Evolutionary conservation across 257 asterid species (phyloP).

Genomic region (Scutellaria galericulata): DNA sequence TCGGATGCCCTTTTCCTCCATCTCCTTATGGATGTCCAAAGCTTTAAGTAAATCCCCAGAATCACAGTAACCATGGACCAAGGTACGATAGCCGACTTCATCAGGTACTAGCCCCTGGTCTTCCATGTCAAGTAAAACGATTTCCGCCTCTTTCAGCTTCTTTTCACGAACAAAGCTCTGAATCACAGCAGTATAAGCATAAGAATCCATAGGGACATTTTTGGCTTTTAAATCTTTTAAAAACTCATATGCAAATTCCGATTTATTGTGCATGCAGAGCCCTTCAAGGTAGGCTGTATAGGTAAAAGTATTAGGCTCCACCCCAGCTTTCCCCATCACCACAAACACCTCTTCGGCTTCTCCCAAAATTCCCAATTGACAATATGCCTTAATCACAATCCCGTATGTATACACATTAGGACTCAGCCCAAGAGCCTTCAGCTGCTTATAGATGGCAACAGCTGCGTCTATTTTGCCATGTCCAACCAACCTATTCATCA

Average conservation of each 20-base stretch:
- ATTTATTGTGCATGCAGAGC: conserved; percentile 54
- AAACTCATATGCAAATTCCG: conserved; percentile 50
- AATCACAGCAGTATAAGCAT: conserved; percentile 57
- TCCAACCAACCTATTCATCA: conserved; percentile 65
- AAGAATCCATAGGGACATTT: conserved; percentile 47
- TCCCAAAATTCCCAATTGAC: conserved; percentile 53
- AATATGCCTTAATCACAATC: conserved; percentile 69
- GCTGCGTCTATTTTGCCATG: conserved; percentile 57
- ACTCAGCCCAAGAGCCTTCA: conserved; percentile 52
- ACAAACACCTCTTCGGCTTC: conserved; percentile 57
- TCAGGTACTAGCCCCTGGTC: conserved; percentile 54
- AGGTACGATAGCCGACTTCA: conserved; percentile 46
- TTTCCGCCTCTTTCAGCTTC: conserved; percentile 58
- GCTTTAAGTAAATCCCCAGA: conserved; percentile 60
- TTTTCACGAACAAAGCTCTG: conserved; percentile 67
- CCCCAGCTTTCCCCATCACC: conserved; percentile 75
- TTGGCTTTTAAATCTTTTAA: conserved; percentile 41
- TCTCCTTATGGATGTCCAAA: conserved; percentile 51
- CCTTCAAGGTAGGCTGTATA: conserved; percentile 62
- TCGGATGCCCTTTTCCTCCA: conserved; percentile 63
- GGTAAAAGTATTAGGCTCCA: conserved; percentile 52
- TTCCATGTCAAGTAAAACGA: conserved; percentile 59
- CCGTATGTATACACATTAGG: conserved; percentile 82
- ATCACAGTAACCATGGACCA: conserved; percentile 70
- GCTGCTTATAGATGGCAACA: conserved; percentile 57